Conservation (phyloP, 108 stramenopile genomes). For the Discostella stelligeroides region DNA sequence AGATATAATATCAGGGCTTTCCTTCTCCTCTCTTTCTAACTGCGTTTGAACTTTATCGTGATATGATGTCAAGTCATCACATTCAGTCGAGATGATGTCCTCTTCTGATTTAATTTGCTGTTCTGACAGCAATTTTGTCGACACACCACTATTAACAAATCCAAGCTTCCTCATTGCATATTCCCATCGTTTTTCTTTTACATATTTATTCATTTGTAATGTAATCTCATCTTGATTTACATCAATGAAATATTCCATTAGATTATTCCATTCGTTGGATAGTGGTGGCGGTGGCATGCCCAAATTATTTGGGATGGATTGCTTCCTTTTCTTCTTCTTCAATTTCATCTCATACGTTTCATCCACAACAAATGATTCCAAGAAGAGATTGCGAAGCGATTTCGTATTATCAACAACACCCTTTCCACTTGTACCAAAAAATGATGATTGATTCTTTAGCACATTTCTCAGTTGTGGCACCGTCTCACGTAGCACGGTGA, state of each 20-base stretch:
- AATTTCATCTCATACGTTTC: no score
- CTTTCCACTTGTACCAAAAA: neutral
- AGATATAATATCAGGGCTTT: no score
- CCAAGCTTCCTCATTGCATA: conserved; percentile 22
- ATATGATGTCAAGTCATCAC: neutral
- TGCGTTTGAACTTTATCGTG: neutral
- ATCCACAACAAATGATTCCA: conserved; percentile 3
- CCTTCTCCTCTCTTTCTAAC: neutral
- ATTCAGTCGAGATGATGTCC: conserved; percentile 9
- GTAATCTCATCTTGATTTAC: conserved; percentile 33
- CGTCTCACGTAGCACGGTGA: conserved; percentile 19
- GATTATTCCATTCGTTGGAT: conserved; percentile 21
- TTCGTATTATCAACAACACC: conserved; percentile 4
- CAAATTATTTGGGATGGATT: conserved; percentile 10
- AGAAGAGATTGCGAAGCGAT: conserved; percentile 14
- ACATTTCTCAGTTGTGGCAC: conserved; percentile 12
- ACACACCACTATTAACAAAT: neutral
- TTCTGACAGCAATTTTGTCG: neutral
- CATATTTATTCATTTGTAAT: conserved; percentile 18
- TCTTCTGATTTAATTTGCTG: neutral
- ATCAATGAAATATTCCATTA: conserved; percentile 29
- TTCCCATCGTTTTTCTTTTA: conserved; percentile 22
- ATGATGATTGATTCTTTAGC: neutral
- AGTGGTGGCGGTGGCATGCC: no score
- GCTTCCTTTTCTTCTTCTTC: neutral